phyloP scores from a whole-genome alignment of 331 rosid genomes.

The Phaseolus coccineus region DNA sequence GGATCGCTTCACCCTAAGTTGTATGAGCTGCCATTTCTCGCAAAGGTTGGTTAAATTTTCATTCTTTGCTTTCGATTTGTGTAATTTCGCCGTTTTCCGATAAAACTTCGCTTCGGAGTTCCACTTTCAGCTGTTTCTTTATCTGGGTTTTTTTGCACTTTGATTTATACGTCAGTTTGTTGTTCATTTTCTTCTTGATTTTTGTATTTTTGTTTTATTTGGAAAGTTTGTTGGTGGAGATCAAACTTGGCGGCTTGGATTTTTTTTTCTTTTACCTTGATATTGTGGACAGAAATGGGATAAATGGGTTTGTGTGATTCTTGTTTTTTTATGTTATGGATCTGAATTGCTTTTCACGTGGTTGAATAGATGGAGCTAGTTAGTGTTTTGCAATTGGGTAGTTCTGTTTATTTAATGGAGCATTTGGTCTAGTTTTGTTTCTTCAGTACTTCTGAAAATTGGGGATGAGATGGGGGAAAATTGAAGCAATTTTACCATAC shows the following conservation, averaged over 20 bases:
- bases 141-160: constrained; percentile 10
- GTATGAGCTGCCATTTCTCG: constrained; percentile 60
- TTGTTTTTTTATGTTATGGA: constrained; percentile 47
- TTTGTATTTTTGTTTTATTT: constrained; percentile 6
- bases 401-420: constrained; percentile 25
- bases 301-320: not conserved
- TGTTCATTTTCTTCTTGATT: constrained; percentile 34
- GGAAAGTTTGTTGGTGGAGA: constrained; percentile 20
- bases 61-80: constrained; percentile 26
- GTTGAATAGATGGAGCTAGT: constrained; percentile 38
- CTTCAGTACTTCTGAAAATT: constrained; percentile 34
- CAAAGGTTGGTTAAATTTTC: constrained; percentile 44
- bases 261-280: not conserved
- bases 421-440: not conserved
- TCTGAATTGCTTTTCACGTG: constrained; percentile 53
- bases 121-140: not conserved
- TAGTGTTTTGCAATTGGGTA: constrained; percentile 21
- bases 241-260: constrained; percentile 3
- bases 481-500: not conserved
- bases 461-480: constrained; percentile 11
- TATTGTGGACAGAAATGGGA: constrained; percentile 9
- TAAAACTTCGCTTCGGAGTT: constrained; percentile 17
- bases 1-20: constrained; percentile 45
- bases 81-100: not conserved
- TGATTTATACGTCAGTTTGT: constrained; percentile 22